A percentile compares a stretch with the other conserved stretches of the same genome.
phyloP scores from a whole-genome alignment of 2,329 filamentous ascomycete species.

The Fusarium multiceps region DNA sequence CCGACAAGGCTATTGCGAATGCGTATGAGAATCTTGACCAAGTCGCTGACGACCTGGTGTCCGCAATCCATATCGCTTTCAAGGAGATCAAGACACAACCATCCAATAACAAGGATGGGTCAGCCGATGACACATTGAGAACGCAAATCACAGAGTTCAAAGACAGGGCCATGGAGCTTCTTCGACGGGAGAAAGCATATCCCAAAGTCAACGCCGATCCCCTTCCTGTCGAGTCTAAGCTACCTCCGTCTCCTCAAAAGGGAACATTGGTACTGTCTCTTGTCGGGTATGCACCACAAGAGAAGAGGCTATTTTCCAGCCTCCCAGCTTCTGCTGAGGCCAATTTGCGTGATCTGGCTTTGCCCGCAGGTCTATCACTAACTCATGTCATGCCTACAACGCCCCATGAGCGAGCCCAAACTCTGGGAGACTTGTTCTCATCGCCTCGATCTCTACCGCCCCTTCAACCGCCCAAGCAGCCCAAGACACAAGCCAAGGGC shows the following conservation, averaged over 20 bases:
- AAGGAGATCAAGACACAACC: conserved; percentile 57
- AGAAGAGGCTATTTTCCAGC: conserved; percentile 88
- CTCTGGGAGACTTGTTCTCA: conserved; percentile 79
- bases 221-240: conserved; percentile 55
- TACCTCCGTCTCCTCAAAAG: conserved; percentile 54
- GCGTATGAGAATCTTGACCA: conserved; percentile 72
- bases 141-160: conserved; percentile 67
- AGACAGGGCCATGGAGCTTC: conserved; percentile 70
- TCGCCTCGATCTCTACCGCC: conserved; percentile 72
- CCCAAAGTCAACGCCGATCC: conserved; percentile 54
- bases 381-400: conserved; percentile 51
- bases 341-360: conserved; percentile 56
- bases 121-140: conserved; percentile 51
- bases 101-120: conserved; percentile 46
- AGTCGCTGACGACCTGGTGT: conserved; percentile 68
- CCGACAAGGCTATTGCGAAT: conserved; percentile 64
- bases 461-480: conserved; percentile 76
- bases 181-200: conserved; percentile 70
- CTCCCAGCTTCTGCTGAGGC: conserved; percentile 60
- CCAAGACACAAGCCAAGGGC: conserved; percentile 75
- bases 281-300: conserved; percentile 77
- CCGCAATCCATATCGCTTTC: conserved; percentile 60
- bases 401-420: conserved; percentile 64
- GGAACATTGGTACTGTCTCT: conserved; percentile 76
- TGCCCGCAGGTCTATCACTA: conserved; percentile 78